These are phyloP conservation scores for Monotropa hypopitys DNA, from an alignment of 179 eudicot species.

Conservation along the genomic window DNA sequence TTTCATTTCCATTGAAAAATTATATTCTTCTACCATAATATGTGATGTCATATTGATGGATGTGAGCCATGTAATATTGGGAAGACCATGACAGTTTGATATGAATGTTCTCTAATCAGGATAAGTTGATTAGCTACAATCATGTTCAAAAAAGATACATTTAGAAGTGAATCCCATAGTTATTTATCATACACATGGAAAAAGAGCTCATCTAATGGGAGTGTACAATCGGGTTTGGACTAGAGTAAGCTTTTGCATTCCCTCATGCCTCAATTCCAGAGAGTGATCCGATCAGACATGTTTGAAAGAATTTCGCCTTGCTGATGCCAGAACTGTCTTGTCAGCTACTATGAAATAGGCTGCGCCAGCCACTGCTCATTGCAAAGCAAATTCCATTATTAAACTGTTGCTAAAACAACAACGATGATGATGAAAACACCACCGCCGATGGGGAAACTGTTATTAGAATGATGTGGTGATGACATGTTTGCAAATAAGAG, in stretches of 20 bases:
- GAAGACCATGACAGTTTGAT: too few relatives aligned
- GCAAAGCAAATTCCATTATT: background rate
- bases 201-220: too few relatives aligned
- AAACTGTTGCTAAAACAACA: too few relatives aligned
- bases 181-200: background rate
- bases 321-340: conserved; percentile 72
- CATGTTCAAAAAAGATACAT: background rate
- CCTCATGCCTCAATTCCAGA: conserved; percentile 6
- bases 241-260: background rate
- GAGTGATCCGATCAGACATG: conserved; percentile 5
- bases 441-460: background rate
- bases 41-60: too few relatives aligned
- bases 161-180: background rate
- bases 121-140: too few relatives aligned
- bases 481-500: background rate
- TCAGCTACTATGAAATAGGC: conserved; percentile 86
- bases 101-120: too few relatives aligned
- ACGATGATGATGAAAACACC: too few relatives aligned
- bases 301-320: conserved; percentile 59
- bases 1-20: too few relatives aligned
- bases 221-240: background rate
- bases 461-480: background rate
- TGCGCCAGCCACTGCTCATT: conserved; percentile 53
- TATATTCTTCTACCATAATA: too few relatives aligned
- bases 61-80: too few relatives aligned